Conservation (phyloP, 768 basidiomycete genomes). For the Tremella mesenterica region DNA sequence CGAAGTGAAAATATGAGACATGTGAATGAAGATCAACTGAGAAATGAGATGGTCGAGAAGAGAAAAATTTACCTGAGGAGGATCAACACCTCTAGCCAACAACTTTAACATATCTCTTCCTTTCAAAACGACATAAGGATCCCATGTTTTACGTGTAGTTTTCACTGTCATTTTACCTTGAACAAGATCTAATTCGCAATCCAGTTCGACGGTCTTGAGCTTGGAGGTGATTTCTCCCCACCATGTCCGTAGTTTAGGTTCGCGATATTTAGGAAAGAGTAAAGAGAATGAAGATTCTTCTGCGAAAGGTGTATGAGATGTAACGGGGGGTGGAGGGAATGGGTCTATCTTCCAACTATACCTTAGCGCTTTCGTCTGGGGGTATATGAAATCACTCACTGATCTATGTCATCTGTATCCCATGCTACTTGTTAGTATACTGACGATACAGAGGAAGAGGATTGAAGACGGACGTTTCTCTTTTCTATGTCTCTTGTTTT, state of each 20-base stretch:
- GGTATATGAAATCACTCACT: conserved; percentile 54
- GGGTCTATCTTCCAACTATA: conserved; percentile 78
- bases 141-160: conserved; percentile 93
- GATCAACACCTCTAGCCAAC: conserved; percentile 78
- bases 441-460: background rate
- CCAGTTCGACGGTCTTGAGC: conserved; percentile 61
- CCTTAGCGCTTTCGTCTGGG: background rate
- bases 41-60: background rate
- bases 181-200: conserved; percentile 85
- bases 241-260: conserved; percentile 79
- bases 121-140: conserved; percentile 93
- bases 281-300: conserved; percentile 98
- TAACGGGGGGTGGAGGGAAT: conserved; percentile 62
- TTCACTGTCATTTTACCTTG: conserved; percentile 96
- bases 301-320: conserved; percentile 53
- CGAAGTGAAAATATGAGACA: too few species aligned
- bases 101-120: conserved; percentile 93
- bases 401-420: conserved; percentile 98
- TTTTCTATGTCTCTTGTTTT: conserved; percentile 84
- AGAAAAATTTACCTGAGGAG: conserved; percentile 45
- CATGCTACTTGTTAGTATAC: conserved; percentile 56
- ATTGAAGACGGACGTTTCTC: conserved; percentile 69
- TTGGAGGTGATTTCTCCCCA: conserved; percentile 85
- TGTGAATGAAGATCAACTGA: too few species aligned
- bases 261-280: conserved; percentile 95